A percentile compares a stretch with the other conserved stretches of the same genome.
These are phyloP conservation scores for Hypoxylon intermedium DNA, from an alignment of 495 filamentous ascomycete genomes.

Conservation along the genomic window DNA sequence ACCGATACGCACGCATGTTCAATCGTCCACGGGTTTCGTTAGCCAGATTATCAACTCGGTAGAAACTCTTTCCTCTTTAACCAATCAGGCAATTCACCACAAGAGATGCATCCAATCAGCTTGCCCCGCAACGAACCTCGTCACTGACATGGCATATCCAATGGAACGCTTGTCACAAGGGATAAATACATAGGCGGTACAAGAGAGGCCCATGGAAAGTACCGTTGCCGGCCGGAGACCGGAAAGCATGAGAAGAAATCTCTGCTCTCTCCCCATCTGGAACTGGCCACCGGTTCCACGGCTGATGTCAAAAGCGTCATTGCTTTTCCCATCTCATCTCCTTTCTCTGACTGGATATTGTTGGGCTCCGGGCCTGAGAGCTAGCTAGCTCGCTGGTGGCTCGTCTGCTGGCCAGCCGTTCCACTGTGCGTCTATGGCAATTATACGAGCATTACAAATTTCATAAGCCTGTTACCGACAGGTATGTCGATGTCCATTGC, in stretches of 20 bases:
- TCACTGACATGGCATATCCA: slow-evolving; percentile 36
- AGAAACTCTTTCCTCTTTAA: slow-evolving; percentile 36
- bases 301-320: slow-evolving; percentile 17
- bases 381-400: no score
- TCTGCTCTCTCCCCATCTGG: slow-evolving; percentile 19
- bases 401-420: neutral
- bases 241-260: slow-evolving; percentile 29
- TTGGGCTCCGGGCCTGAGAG: neutral
- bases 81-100: slow-evolving; percentile 40
- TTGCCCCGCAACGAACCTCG: slow-evolving; percentile 35
- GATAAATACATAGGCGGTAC: slow-evolving; percentile 40
- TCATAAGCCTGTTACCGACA: slow-evolving; percentile 1
- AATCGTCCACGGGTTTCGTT: slow-evolving; percentile 38
- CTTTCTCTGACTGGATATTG: slow-evolving; percentile 16
- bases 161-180: slow-evolving; percentile 40
- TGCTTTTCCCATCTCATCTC: slow-evolving; percentile 1
- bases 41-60: slow-evolving; percentile 38
- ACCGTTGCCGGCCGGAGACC: slow-evolving; percentile 34
- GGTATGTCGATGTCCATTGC: no score
- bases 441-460: slow-evolving; percentile 21
- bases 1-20: slow-evolving; percentile 36
- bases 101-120: slow-evolving; percentile 30
- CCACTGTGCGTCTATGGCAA: slow-evolving; percentile 11
- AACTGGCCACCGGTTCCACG: slow-evolving; percentile 23
- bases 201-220: slow-evolving; percentile 18